A percentile compares a stretch with the other conserved stretches of the same genome.
These are phyloP conservation scores for Schrenkiella parvula DNA, from an alignment of 345 rosid genomes.

Conservation along the genomic window DNA sequence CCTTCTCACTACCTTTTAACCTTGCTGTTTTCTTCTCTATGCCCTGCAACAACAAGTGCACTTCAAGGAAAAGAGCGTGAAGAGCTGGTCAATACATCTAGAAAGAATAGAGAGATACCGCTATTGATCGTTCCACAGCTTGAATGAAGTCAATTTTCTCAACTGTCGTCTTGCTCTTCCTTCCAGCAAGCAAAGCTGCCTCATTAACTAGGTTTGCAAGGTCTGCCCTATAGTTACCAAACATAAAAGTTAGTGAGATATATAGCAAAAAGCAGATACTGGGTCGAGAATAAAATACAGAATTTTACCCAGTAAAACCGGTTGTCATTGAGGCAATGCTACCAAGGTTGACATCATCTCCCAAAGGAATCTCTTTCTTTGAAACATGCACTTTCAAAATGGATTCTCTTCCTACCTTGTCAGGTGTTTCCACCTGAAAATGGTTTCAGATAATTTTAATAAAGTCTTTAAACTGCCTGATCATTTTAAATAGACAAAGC, in stretches of 20 bases:
- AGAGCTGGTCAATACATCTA: not conserved
- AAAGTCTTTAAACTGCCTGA: not conserved
- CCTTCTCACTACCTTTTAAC: conserved; percentile 81
- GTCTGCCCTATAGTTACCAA: conserved; percentile 70
- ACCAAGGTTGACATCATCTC: conserved; percentile 65
- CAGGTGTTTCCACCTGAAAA: conserved; percentile 86
- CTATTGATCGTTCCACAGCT: conserved; percentile 89
- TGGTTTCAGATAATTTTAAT: not conserved
- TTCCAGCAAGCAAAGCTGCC: conserved; percentile 96
- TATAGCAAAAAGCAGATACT: not conserved
- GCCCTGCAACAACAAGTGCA: conserved; percentile 46
- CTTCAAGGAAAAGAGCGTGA: not conserved
- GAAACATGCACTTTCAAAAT: conserved; percentile 78
- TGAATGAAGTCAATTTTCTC: conserved; percentile 83
- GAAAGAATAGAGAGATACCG: conserved; percentile 46
- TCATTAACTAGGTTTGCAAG: conserved; percentile 96
- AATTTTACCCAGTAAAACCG: conserved; percentile 88
- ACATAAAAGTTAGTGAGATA: not conserved
- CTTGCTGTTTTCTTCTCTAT: conserved; percentile 95
- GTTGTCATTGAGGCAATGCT: conserved; percentile 92
- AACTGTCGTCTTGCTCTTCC: conserved; percentile 66
- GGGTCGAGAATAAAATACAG: not conserved
- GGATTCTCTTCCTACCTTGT: conserved; percentile 89
- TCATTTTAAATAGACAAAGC: conserved; percentile 6
- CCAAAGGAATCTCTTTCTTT: conserved; percentile 82